Percentiles rank a stretch among this genome's conserved stretches.
Evolutionary conservation across 2,329 filamentous ascomycete genomes (phyloP).

Genomic region (Phialophora verrucosa): DNA sequence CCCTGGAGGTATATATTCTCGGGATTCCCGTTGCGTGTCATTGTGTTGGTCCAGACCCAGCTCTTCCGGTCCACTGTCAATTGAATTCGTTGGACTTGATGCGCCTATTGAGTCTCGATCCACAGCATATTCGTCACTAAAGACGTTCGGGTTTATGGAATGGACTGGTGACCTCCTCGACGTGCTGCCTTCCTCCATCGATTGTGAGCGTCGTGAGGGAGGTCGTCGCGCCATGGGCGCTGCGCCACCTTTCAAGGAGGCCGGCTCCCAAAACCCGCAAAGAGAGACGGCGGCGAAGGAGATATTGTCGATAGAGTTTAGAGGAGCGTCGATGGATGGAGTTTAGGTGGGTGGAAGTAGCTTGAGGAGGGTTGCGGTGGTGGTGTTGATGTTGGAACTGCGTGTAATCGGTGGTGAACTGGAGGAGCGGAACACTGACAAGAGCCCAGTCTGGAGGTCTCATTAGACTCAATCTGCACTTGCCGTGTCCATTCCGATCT

Average conservation of each 20-base stretch:
- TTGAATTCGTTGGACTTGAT: constrained; percentile 27
- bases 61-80: constrained; percentile 28
- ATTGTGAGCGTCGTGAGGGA: constrained; percentile 26
- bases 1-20: constrained; percentile 35
- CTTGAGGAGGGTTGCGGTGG: constrained; percentile 13
- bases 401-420: constrained; percentile 16
- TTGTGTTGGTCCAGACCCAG: constrained; percentile 38
- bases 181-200: constrained; percentile 23
- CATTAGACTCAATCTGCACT: constrained; percentile 25
- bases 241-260: constrained; percentile 34
- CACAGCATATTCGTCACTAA: constrained; percentile 57
- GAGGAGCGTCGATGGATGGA: constrained; percentile 8
- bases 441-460: constrained; percentile 19
- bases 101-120: constrained; percentile 39
- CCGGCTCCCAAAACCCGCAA: constrained; percentile 13
- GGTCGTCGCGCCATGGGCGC: constrained; percentile 38
- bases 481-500: constrained; percentile 13
- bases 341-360: constrained; percentile 2
- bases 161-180: constrained; percentile 30
- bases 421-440: constrained; percentile 10
- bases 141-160: constrained; percentile 51
- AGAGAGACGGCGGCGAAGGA: not conserved
- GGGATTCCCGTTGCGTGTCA: constrained; percentile 23
- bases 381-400: constrained; percentile 23
- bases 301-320: not conserved